Evolutionary conservation across 1,139 yeast species (phyloP).

Genomic region (Ogataea hybrid): DNA sequence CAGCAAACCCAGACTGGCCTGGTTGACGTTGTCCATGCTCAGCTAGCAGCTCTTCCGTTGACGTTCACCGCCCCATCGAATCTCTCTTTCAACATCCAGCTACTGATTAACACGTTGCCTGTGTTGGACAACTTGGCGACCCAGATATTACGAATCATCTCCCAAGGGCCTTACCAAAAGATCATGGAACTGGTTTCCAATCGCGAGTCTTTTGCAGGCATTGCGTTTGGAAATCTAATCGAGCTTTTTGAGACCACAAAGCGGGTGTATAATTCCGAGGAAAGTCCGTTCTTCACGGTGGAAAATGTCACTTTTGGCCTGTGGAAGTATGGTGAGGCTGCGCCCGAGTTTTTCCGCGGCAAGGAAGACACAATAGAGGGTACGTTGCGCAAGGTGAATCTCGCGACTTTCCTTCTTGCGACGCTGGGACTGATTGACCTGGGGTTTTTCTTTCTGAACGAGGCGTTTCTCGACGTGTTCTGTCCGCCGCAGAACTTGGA

Average conservation of each 20-base stretch:
- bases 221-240: slow-evolving; percentile 68
- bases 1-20: slow-evolving; percentile 19
- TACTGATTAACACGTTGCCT: slow-evolving; percentile 64
- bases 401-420: slow-evolving; percentile 85
- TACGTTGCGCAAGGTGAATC: slow-evolving; percentile 76
- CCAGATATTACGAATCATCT: slow-evolving; percentile 67
- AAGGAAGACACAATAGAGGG: slow-evolving; percentile 66
- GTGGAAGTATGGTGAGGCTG: slow-evolving; percentile 61
- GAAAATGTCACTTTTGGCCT: slow-evolving; percentile 51
- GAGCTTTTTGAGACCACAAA: slow-evolving; percentile 75
- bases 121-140: slow-evolving; percentile 72
- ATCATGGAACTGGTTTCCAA: slow-evolving; percentile 70
- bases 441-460: slow-evolving; percentile 84
- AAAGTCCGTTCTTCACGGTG: slow-evolving; percentile 65
- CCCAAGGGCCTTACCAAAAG: slow-evolving; percentile 70
- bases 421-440: slow-evolving; percentile 80
- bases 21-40: slow-evolving; percentile 44
- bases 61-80: slow-evolving; percentile 54
- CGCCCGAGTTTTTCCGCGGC: slow-evolving; percentile 56
- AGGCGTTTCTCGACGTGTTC: slow-evolving; percentile 79
- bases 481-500: slow-evolving; percentile 53
- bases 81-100: slow-evolving; percentile 58
- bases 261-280: slow-evolving; percentile 53
- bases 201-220: slow-evolving; percentile 68
- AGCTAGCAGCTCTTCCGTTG: slow-evolving; percentile 57